phyloP scores from a whole-genome alignment of 164 flowering plant genomes.

The Akebia trifoliata region DNA sequence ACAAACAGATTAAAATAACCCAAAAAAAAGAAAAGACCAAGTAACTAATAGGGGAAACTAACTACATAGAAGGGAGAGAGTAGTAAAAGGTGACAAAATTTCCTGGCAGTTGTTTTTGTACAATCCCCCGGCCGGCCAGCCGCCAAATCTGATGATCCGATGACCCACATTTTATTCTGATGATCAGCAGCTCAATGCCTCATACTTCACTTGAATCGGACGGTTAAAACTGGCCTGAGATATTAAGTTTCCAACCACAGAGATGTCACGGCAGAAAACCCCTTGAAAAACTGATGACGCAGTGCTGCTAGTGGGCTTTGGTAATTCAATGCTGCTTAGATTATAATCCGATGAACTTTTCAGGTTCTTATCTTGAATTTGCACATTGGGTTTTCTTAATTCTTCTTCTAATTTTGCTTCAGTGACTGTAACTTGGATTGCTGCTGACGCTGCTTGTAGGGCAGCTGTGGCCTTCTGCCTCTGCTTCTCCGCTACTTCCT shows the following conservation, averaged over 20 bases:
- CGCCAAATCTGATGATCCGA: background rate
- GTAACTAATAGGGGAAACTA: background rate
- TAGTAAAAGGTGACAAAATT: slow-evolving; percentile 32
- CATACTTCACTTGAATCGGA: slow-evolving; percentile 71
- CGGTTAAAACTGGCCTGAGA: slow-evolving; percentile 67
- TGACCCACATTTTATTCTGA: background rate
- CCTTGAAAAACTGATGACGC: slow-evolving; percentile 60
- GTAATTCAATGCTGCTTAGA: background rate
- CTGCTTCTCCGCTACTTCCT: slow-evolving; percentile 64
- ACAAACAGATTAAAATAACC: background rate
- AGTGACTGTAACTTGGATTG: background rate
- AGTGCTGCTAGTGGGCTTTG: slow-evolving; percentile 4
- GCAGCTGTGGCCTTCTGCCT: slow-evolving; percentile 54
- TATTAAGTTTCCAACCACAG: slow-evolving; percentile 65
- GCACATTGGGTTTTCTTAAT: background rate
- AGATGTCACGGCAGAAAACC: slow-evolving; percentile 83
- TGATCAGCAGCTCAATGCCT: slow-evolving; percentile 80
- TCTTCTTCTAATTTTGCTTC: slow-evolving; percentile 4
- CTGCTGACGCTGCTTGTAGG: slow-evolving; percentile 28
- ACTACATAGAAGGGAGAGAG: background rate
- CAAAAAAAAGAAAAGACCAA: background rate
- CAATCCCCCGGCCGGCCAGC: too few relatives aligned
- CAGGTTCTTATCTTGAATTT: background rate
- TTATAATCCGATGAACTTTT: slow-evolving; percentile 1
- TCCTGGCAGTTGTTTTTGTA: slow-evolving; percentile 39